Conservation (phyloP, 495 filamentous ascomycete genomes). For the Niebla homalea region DNA sequence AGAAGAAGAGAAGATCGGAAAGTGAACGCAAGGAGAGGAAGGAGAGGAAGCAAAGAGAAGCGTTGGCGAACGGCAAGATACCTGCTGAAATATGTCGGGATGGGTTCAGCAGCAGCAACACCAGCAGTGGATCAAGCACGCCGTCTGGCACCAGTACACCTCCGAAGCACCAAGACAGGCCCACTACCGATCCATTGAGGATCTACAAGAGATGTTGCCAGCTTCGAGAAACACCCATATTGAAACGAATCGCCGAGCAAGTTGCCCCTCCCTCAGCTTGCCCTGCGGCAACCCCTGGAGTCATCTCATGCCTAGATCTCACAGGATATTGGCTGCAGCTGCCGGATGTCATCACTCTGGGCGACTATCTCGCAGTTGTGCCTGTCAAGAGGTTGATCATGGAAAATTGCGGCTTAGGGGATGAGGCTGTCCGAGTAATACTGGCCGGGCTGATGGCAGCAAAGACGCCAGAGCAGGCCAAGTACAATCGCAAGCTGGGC, state of each 20-base stretch:
- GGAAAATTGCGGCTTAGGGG: constrained; percentile 73
- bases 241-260: constrained; percentile 79
- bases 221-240: constrained; percentile 74
- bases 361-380: constrained; percentile 88
- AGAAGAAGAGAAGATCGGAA: constrained; percentile 85
- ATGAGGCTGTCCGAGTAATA: constrained; percentile 74
- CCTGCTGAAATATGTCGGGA: constrained; percentile 64
- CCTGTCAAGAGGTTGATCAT: constrained; percentile 74
- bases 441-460: constrained; percentile 77
- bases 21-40: constrained; percentile 77
- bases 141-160: constrained; percentile 20
- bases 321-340: constrained; percentile 71
- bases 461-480: constrained; percentile 46
- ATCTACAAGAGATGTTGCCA: constrained; percentile 95
- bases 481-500: constrained; percentile 28
- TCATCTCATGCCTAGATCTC: constrained; percentile 70
- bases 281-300: constrained; percentile 46
- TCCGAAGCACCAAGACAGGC: constrained; percentile 47
- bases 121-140: constrained; percentile 33
- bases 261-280: constrained; percentile 55
- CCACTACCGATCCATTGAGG: constrained; percentile 80
- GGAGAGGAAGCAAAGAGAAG: constrained; percentile 64
- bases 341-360: constrained; percentile 69
- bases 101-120: constrained; percentile 31
- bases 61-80: constrained; percentile 68